Conservation (phyloP, 2,329 filamentous ascomycete genomes). For the Sclerotinia subarctica region DNA sequence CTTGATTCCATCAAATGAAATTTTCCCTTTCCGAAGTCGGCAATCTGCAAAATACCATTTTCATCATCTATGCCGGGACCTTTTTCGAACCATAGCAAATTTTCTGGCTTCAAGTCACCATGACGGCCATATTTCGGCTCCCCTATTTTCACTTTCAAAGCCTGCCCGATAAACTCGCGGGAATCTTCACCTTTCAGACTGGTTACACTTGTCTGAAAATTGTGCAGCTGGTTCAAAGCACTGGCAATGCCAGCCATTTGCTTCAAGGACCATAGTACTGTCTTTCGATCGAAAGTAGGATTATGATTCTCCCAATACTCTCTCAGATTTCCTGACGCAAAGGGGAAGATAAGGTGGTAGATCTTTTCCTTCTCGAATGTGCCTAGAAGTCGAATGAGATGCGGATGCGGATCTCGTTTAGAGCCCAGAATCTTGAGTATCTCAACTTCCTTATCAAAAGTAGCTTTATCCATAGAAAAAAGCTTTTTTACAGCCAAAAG, state of each 20-base stretch:
- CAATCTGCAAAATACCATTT: constrained; percentile 25
- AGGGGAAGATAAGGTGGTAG: constrained; percentile 38
- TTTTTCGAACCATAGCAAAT: constrained; percentile 27
- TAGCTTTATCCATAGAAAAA: too few species aligned
- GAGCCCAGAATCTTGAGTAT: too few species aligned
- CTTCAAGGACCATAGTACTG: constrained; percentile 33
- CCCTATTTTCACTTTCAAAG: too few species aligned
- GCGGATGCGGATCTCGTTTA: constrained; percentile 24
- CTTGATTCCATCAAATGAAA: constrained; percentile 39
- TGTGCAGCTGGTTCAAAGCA: constrained; percentile 33
- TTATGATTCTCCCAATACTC: constrained; percentile 32
- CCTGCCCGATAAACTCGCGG: too few species aligned
- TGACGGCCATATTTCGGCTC: constrained; percentile 30
- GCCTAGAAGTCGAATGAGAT: constrained; percentile 36
- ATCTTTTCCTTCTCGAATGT: constrained; percentile 29
- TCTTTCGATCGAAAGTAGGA: constrained; percentile 23
- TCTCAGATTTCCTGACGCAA: constrained; percentile 32
- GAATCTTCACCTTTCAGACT: too few species aligned
- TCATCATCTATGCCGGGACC: constrained; percentile 31
- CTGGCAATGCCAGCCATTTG: constrained; percentile 36
- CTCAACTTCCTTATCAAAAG: too few species aligned
- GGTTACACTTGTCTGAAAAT: background rate
- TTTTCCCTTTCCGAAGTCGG: constrained; percentile 30
- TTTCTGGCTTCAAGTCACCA: constrained; percentile 32
- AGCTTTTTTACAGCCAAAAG: too few species aligned